Base-by-base conservation (phyloP, 225 moss, liverwort and hornwort genomes). In the Climacium dendroides region DNA sequence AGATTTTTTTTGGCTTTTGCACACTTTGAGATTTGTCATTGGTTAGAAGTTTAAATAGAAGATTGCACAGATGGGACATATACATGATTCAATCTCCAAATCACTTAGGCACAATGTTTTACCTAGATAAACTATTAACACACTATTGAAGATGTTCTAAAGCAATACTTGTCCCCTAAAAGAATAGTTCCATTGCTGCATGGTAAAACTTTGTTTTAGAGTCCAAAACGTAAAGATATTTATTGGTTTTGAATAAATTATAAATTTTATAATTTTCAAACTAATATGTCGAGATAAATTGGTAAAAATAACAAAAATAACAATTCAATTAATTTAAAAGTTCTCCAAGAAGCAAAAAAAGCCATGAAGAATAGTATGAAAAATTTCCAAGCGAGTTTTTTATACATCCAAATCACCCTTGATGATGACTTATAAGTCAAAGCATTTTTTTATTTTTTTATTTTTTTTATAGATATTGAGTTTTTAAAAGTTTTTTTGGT, bases 51-150 rank as follows among this genome's bases (percentile, higher is more conserved):
- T 70, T 37, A 23, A 22, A 37, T 22, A 37, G 7, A 0, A 4
- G 23, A 3, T 28, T 25, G 0, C 3, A 14, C 1, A 0, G 9
- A 43, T 43, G 9, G 15, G 5, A 1, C 1, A 71, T 43, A 26
- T 5, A 28, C 0, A 0, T 39, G 8, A 69, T 39, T 5, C 2
- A 39, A 0, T 24, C 1, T 28, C 0, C 5, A 43, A 71, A 16
- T 28, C 8, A n/a, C n/a, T 43, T 26, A 5, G 9, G 2, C 16
- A 71, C 0, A 0, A 0, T 71, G 0, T 28, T 71, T 71, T 69
- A 5, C 14, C 8, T 25, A 39, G 3, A 39, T 39, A 8, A 39
- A 69, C 14, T 24, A 39, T 43, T 43, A 5, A 71, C 5, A 72
- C 0, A 11, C 6, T 29, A 29, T 47, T 72, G 11, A 47, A 47